Evolutionary conservation across 2,329 filamentous ascomycete genomes (phyloP), one percentile per base, ranked within the genome.

Genomic region (Zasmidium angulare): DNA sequence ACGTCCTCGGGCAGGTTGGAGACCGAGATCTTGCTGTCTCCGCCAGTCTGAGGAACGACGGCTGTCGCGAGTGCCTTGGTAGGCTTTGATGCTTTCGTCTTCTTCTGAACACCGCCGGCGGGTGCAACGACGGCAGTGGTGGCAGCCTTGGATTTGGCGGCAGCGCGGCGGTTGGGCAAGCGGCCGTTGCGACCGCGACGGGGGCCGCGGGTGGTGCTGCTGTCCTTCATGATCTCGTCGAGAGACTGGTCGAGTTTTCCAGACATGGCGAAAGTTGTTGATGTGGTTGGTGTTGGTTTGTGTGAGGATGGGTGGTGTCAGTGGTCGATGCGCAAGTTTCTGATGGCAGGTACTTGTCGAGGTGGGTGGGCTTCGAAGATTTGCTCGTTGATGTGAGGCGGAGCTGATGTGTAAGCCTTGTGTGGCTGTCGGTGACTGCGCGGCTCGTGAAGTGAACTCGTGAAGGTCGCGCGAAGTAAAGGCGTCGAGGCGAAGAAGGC

Each of bases 1-100:
- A 99, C 92, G 87, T 99, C 95, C 82, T 89, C 88, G 77, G 95
- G 95, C 91, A 99, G 85, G 82, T 96, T 96, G 88, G 91, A 96
- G 80, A 99, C 93, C 78, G 96, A 90, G 80, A 98, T 93, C 82
- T 97, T 98, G 84, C 91, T 96, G 69, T 96, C 91, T 72, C 86
- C 87, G 71, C 81, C 81, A 62, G 79, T 77, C 46, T 31, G 29
- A 17, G 66, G 82, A 43, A 43, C 78, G 59, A 84, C 78, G 61
- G 85, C 84, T 74, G 87, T 89, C 69, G 85, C 84, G 63, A 90
- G 86, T 46, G 82, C 80, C 62, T 84, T 79, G 79, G 78, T 69
- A 11, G 75, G 69, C 68, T 82, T 81, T 50, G 81, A 78, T 61
- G 80, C 78, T 71, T 88, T 89, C 36, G 67, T 65, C 61, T 69